Percentiles rank a stretch among this genome's conserved stretches.
These are phyloP conservation scores for Botrytis aclada DNA, from an alignment of 2,329 filamentous ascomycete species.

Conservation along the genomic window DNA sequence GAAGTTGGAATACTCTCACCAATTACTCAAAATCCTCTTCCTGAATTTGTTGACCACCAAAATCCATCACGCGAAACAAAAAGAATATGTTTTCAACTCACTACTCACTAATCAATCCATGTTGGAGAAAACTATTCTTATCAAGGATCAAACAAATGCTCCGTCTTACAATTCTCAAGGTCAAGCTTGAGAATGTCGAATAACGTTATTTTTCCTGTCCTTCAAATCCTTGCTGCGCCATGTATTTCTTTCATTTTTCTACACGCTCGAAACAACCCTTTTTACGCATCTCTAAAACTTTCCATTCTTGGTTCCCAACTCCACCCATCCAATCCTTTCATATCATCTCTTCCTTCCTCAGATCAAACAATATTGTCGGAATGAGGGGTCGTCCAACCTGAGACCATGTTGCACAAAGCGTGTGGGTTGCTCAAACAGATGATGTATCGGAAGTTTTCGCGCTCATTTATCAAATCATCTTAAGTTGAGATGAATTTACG, in stretches of 20 bases:
- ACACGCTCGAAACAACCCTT: not conserved
- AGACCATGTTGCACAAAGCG: not conserved
- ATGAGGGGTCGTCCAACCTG: not conserved
- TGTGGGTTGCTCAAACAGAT: not conserved
- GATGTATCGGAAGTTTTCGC: not conserved
- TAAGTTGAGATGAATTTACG: not conserved
- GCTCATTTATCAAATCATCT: not conserved
- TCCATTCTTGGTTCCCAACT: not conserved
- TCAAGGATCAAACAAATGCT: not conserved
- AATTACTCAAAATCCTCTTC: not conserved
- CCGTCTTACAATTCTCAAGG: not conserved
- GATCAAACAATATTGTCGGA: not conserved
- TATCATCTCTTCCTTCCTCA: not conserved
- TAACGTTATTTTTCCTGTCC: not conserved
- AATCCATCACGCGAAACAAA: not conserved
- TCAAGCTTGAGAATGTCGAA: not conserved
- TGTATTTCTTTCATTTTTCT: not conserved
- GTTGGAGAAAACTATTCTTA: not conserved
- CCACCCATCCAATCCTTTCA: not conserved
- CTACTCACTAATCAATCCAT: not conserved
- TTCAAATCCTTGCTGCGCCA: conserved; percentile 3
- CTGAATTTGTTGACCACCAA: not conserved
- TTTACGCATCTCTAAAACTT: not conserved
- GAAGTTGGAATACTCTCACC: not conserved
- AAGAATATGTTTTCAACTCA: not conserved